Evolutionary conservation across 805 yeast species (phyloP), one percentile per base, ranked within the genome.

Genomic region (Yarrowia sp.): DNA sequence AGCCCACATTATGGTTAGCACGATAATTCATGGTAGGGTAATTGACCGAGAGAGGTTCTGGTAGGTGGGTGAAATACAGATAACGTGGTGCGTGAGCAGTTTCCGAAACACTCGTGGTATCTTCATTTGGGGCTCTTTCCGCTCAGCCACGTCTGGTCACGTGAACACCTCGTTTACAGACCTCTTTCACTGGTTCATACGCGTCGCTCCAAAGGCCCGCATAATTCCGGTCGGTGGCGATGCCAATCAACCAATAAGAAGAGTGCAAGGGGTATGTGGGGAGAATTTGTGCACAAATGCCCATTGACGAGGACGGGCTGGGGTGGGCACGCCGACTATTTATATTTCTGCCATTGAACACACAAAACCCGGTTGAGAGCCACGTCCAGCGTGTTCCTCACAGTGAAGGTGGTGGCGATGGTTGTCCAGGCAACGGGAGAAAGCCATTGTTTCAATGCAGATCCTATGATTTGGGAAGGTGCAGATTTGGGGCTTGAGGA

Each of bases 181-280:
- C 30, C 30, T 24, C 30, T 24, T 7, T 24, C 30, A 24, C 30
- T 24, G 3, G 30, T 24, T 7, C 6, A 24, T 7, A 24, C 30
- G 30, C 30, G 30, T 24, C 30, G 30, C 30, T 24, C 6, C 30
- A 24, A 39, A n/a, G n/a, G 61, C 10, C 46, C 61, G 61, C 61
- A 55, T 55, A 40, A 55, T 55, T 55, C 46, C 61, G 46, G 46
- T 39, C 20, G 61, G 61, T 55, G 61, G 61, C 61, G 46, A 55
- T 55, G 61, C 44, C 60, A 55, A 55, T n/a, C 46, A 24, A 24
- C 61, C 61, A 55, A 55, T 55, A 46, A 39, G 43, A 52, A 13
- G 17, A 2, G 20, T 14, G 43, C 58, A 52, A 52, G 58, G 58
- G 58, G 58, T 52, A 20, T 30, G 38, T 30, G 17, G 17, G 15